A percentile compares a stretch with the other conserved stretches of the same genome.
phyloP scores from a whole-genome alignment of 208 protist genomes.

The Crithidia acanthocephali region DNA sequence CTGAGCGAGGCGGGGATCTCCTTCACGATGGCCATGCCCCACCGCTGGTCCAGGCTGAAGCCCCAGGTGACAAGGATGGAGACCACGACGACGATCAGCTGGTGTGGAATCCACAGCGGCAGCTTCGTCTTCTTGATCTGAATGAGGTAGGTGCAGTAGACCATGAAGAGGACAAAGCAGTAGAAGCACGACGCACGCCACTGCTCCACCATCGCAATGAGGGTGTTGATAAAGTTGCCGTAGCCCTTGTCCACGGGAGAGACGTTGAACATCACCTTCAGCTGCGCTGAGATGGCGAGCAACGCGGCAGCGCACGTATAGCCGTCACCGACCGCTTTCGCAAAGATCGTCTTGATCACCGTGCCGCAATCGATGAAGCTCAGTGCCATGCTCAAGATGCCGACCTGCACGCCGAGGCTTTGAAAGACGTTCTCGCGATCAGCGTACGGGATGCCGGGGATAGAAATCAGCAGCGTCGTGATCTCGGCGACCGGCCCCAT shows the following conservation, averaged over 20 bases:
- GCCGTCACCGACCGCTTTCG: slow-evolving; percentile 60
- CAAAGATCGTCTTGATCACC: slow-evolving; percentile 61
- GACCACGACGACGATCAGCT: slow-evolving; percentile 63
- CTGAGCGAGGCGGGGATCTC: slow-evolving; percentile 38
- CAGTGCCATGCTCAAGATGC: slow-evolving; percentile 42
- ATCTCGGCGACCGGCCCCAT: slow-evolving; percentile 58
- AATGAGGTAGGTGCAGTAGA: slow-evolving; percentile 55
- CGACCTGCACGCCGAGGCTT: slow-evolving; percentile 55
- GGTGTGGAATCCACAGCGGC: slow-evolving; percentile 62
- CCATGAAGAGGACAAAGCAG: slow-evolving; percentile 50
- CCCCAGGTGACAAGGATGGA: slow-evolving; percentile 48
- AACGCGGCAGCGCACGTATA: slow-evolving; percentile 63
- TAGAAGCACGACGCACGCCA: slow-evolving; percentile 36
- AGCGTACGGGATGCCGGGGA: slow-evolving; percentile 31
- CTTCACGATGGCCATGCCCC: slow-evolving; percentile 42
- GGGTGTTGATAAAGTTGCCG: slow-evolving; percentile 39
- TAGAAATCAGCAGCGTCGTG: slow-evolving; percentile 63
- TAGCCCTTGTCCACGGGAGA: slow-evolving; percentile 30
- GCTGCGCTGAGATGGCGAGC: slow-evolving; percentile 43
- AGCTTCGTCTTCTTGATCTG: slow-evolving; percentile 50
- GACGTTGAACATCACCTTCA: slow-evolving; percentile 68
- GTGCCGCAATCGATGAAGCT: slow-evolving; percentile 62
- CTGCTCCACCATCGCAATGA: slow-evolving; percentile 37
- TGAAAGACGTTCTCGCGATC: slow-evolving; percentile 40
- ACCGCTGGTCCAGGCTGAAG: slow-evolving; percentile 34